A percentile compares a stretch with the other conserved stretches of the same genome.
Evolutionary conservation across 1,139 yeast genomes (phyloP).

Genomic region (Blastobotrys persicus): DNA sequence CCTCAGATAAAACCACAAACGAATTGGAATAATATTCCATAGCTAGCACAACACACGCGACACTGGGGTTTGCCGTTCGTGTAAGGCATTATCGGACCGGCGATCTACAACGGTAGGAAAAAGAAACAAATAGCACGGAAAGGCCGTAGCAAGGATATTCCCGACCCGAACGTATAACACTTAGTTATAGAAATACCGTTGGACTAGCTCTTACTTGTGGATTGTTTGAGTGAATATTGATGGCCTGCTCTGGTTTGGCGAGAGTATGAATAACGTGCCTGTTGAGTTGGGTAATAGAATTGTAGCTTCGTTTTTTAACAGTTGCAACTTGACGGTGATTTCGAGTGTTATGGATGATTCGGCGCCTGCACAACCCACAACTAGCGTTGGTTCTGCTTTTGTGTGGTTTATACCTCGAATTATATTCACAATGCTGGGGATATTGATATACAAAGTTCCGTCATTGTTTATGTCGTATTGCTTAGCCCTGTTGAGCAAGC

Average conservation of each 20-base stretch:
- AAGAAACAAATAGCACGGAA: neutral
- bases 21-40: too few relatives aligned
- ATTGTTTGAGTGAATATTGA: neutral
- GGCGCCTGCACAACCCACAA: neutral
- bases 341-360: neutral
- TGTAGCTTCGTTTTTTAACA: neutral
- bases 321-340: neutral
- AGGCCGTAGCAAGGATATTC: neutral
- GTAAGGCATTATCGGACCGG: neutral
- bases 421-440: slow-evolving; percentile 15
- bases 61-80: neutral
- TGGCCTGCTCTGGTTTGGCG: neutral
- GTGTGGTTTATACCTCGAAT: slow-evolving; percentile 19
- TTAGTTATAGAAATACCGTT: too few relatives aligned
- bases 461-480: slow-evolving; percentile 20
- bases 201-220: too few relatives aligned
- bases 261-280: neutral
- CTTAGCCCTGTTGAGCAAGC: slow-evolving; percentile 24
- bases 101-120: neutral
- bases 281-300: neutral
- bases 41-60: too few relatives aligned
- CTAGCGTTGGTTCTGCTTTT: slow-evolving; percentile 9
- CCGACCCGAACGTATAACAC: too few relatives aligned
- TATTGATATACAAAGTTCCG: slow-evolving; percentile 21
- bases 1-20: too few relatives aligned